Conservation (phyloP, 257 asterid species). For the Primulina huaijiensis region DNA sequence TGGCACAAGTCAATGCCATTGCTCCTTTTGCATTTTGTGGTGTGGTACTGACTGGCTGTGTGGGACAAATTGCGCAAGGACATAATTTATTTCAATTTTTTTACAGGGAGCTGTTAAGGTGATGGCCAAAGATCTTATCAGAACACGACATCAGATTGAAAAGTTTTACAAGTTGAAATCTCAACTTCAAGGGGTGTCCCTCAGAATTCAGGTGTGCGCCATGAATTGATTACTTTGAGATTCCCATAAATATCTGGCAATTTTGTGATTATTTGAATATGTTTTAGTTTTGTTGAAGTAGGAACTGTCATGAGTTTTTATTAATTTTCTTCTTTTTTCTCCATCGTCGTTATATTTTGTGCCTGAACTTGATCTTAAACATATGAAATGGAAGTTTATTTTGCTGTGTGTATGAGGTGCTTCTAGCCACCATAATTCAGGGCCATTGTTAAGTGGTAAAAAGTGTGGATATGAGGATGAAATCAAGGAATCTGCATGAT, state of each 20-base stretch:
- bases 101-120: constrained; percentile 98
- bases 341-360: neutral
- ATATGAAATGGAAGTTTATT: constrained; percentile 4
- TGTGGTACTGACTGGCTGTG: neutral
- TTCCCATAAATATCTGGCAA: neutral
- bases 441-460: neutral
- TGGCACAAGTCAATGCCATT: neutral
- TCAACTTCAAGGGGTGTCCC: constrained; percentile 97
- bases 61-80: constrained; percentile 15
- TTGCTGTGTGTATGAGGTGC: constrained; percentile 3
- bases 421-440: neutral
- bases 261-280: neutral
- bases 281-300: constrained; percentile 18
- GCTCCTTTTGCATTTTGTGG: neutral
- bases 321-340: neutral
- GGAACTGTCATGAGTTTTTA: neutral
- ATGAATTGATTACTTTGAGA: neutral
- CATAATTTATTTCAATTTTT: constrained; percentile 30
- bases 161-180: constrained; percentile 95
- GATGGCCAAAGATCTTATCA: constrained; percentile 98
- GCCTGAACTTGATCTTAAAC: neutral
- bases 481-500: neutral
- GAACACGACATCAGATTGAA: constrained; percentile 93
- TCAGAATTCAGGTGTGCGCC: constrained; percentile 86
- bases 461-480: constrained; percentile 4